A percentile compares a stretch with the other conserved stretches of the same genome.
These are phyloP conservation scores for Suillus fuscotomentosus DNA, from an alignment of 768 basidiomycete genomes.

Conservation along the genomic window DNA sequence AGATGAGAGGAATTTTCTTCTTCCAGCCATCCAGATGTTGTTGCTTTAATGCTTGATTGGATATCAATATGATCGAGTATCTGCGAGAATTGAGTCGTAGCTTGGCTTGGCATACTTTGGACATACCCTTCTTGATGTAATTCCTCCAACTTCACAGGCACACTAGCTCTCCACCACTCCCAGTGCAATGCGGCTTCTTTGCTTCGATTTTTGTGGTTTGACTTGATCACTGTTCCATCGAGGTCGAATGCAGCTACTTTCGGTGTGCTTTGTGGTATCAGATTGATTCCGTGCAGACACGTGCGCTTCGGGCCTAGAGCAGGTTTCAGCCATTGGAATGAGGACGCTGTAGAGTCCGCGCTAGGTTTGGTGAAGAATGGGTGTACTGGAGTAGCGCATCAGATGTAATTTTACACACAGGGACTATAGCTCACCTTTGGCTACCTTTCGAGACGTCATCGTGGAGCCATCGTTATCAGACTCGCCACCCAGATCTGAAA, in stretches of 20 bases:
- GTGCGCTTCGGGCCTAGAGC: constrained; percentile 34
- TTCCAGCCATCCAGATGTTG: constrained; percentile 63
- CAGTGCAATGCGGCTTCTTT: constrained; percentile 36
- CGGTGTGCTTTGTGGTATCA: constrained; percentile 32
- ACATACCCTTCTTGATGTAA: constrained; percentile 60
- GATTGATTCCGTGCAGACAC: constrained; percentile 34
- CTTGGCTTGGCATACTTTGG: not conserved
- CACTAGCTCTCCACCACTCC: constrained; percentile 68
- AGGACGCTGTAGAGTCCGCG: constrained; percentile 5
- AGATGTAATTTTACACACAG: not conserved
- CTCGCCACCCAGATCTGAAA: constrained; percentile 12
- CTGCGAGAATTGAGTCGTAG: constrained; percentile 32
- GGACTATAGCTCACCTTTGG: constrained; percentile 22
- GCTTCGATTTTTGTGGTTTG: constrained; percentile 28
- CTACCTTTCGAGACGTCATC: constrained; percentile 18
- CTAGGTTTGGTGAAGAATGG: constrained; percentile 39
- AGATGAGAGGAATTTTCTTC: constrained; percentile 70
- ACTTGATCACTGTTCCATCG: constrained; percentile 83
- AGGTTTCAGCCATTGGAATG: constrained; percentile 34
- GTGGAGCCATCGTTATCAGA: constrained; percentile 11
- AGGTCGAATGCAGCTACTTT: constrained; percentile 83
- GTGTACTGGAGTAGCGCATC: constrained; percentile 31
- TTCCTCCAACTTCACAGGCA: constrained; percentile 63
- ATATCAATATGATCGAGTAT: constrained; percentile 71
- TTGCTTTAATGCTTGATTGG: constrained; percentile 70